Base-by-base conservation (phyloP, 2,329 filamentous ascomycete species). In the Fusarium austroafricanum region DNA sequence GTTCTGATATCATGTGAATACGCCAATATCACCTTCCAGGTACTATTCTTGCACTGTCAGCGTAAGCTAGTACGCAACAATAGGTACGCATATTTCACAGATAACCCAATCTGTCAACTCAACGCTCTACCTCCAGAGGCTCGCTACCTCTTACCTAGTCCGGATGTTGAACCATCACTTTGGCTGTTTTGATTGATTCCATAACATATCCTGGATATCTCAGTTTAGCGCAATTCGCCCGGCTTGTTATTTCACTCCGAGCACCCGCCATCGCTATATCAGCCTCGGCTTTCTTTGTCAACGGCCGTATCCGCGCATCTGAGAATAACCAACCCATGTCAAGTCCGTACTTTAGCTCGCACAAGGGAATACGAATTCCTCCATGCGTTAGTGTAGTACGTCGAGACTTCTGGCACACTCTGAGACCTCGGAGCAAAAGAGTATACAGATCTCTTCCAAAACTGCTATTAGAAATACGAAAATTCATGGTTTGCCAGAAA, bases 211-310 rank as follows among this genome's bases (percentile, higher is more conserved):
- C 3, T n/a, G 6, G 12, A 15, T 33, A 15, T 20, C 28, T 10
- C 9, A 26, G 9, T 26, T 28, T 17, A 28, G 31, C 26, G 44
- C 14, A 35, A 39, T 52, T 38, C 21, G 35, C 40, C 33, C 57
- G 42, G 59, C 38, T 20, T 42, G n/a, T 43, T 43, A 17, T 40
- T 38, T 38, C 10, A 21, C 20, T 35, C 59, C 42, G 57, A 62
- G 47, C 55, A 37, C 47, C 59, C 59, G 47, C 4, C 59, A 57
- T 40, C 4, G 26, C n/a, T n/a, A 33, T 20, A 38, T 26, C 9
- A 47, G 31, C 57, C 57, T 62, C 59, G 49, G 59, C 37, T 35
- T 38, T 33, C 37, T 35, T 38, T 33, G 14, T 62, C 15, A 18
- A 21, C 14, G 33, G 23, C 31, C 31, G 31, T 35, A 35, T 35